phyloP scores from a whole-genome alignment of 2,329 filamentous ascomycete genomes.

The Aspergillus vadensis region DNA sequence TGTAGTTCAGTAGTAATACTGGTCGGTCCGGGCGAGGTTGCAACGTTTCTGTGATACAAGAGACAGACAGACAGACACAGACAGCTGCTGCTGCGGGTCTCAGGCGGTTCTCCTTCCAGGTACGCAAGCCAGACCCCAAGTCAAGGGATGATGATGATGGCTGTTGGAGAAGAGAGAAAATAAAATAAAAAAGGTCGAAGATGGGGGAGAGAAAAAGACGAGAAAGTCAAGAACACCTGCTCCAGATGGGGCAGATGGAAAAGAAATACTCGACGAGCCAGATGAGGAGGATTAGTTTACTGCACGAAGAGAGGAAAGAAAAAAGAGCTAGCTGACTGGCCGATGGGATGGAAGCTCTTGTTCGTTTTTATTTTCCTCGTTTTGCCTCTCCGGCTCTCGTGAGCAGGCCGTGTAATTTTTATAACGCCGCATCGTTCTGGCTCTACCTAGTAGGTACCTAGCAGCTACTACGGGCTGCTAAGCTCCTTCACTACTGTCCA shows the following conservation, averaged over 20 bases:
- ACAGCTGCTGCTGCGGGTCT: constrained; percentile 1
- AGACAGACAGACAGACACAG: constrained; percentile 5
- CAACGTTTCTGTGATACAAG: constrained; percentile 14
- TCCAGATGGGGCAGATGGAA: background rate
- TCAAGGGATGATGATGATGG: background rate
- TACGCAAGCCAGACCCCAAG: constrained; percentile 1
- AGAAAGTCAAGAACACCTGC: background rate
- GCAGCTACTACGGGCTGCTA: constrained; percentile 1
- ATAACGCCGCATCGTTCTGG: constrained; percentile 5
- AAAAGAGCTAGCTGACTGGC: background rate
- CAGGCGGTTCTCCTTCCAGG: constrained; percentile 3
- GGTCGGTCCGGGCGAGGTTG: constrained; percentile 8
- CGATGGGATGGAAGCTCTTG: background rate
- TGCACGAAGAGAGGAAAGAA: background rate
- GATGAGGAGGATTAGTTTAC: background rate
- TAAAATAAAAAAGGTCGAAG: background rate
- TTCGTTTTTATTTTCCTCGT: background rate
- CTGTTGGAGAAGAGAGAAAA: background rate
- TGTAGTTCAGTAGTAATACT: constrained; percentile 16
- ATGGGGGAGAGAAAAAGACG: background rate
- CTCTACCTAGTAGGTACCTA: constrained; percentile 5
- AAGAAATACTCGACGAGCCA: constrained; percentile 6
- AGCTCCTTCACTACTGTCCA: background rate
- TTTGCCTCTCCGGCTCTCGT: constrained; percentile 4
- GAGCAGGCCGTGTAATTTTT: constrained; percentile 4